Percentiles rank a stretch among this genome's conserved stretches.
phyloP scores from a whole-genome alignment of 1,284 basidiomycete species.

The Cryptococcus sp. region DNA sequence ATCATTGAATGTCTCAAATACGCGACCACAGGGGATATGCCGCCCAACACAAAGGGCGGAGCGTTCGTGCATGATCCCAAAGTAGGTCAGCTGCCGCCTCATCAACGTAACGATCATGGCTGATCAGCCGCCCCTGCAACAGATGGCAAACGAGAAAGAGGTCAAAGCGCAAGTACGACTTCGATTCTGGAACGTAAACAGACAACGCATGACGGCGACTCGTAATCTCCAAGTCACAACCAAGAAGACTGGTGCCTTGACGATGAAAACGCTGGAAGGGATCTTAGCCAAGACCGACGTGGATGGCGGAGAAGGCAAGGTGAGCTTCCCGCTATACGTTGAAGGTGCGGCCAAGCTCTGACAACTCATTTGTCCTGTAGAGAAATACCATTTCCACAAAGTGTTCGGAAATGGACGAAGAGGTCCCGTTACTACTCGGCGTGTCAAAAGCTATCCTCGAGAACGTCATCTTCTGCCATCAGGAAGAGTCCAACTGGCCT shows the following conservation, averaged over 20 bases:
- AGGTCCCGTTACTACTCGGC: slow-evolving; percentile 90
- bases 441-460: slow-evolving; percentile 96
- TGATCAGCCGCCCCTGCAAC: slow-evolving; percentile 3
- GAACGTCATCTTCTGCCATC: slow-evolving; percentile 99
- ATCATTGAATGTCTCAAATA: slow-evolving; percentile 99
- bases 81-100: slow-evolving; percentile 31
- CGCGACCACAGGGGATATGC: slow-evolving; percentile 95
- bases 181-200: slow-evolving; percentile 86
- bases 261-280: slow-evolving; percentile 98
- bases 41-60: slow-evolving; percentile 95
- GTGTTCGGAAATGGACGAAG: slow-evolving; percentile 92
- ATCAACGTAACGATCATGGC: not conserved
- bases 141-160: slow-evolving; percentile 96
- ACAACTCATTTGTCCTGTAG: slow-evolving; percentile 57
- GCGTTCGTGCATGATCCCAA: slow-evolving; percentile 98
- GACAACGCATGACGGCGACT: slow-evolving; percentile 84
- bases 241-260: slow-evolving; percentile 82
- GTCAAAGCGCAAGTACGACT: slow-evolving; percentile 98
- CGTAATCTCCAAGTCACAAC: slow-evolving; percentile 90
- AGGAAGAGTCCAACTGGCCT: slow-evolving; percentile 99
- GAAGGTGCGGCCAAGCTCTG: not conserved
- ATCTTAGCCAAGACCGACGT: slow-evolving; percentile 75
- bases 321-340: slow-evolving; percentile 40
- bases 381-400: slow-evolving; percentile 89
- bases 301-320: slow-evolving; percentile 72